Evolutionary conservation across 179 eudicot genomes (phyloP).

Genomic region (Amaranthus tricolor): DNA sequence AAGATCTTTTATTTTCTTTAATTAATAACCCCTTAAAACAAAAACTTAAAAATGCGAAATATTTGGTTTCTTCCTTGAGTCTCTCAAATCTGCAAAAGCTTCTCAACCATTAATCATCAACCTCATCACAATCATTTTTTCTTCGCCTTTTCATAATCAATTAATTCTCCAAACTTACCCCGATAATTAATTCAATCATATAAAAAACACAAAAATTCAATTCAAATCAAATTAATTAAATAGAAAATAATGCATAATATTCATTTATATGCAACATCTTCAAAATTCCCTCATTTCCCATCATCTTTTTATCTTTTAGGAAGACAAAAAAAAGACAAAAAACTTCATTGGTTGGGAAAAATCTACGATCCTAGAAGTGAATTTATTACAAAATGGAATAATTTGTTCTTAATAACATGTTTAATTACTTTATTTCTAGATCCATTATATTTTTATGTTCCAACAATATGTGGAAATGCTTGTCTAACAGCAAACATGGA

Average conservation of each 20-base stretch:
- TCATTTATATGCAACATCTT: constrained; percentile 22
- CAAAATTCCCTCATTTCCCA: constrained; percentile 27
- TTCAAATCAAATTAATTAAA: neutral
- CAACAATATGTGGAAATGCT: constrained; percentile 54
- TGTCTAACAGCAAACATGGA: constrained; percentile 44
- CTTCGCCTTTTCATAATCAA: neutral
- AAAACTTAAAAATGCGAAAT: constrained; percentile 4
- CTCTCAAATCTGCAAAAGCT: neutral
- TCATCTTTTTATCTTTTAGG: constrained; percentile 22
- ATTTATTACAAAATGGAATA: constrained; percentile 60
- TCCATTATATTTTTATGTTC: constrained; percentile 73
- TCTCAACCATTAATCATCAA: neutral
- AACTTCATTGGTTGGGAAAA: constrained; percentile 37
- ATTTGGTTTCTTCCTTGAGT: neutral
- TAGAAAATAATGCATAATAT: constrained; percentile 17
- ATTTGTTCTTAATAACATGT: constrained; percentile 54
- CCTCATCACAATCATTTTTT: neutral
- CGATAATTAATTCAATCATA: neutral
- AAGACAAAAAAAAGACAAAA: neutral
- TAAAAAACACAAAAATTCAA: neutral
- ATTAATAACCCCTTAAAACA: no score
- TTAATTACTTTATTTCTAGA: constrained; percentile 69
- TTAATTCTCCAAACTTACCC: neutral
- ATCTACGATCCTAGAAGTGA: constrained; percentile 65
- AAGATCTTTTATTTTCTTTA: no score